A percentile compares a stretch with the other conserved stretches of the same genome.
Evolutionary conservation across 495 filamentous ascomycete genomes (phyloP).

Genomic region (Xylaria scruposa): DNA sequence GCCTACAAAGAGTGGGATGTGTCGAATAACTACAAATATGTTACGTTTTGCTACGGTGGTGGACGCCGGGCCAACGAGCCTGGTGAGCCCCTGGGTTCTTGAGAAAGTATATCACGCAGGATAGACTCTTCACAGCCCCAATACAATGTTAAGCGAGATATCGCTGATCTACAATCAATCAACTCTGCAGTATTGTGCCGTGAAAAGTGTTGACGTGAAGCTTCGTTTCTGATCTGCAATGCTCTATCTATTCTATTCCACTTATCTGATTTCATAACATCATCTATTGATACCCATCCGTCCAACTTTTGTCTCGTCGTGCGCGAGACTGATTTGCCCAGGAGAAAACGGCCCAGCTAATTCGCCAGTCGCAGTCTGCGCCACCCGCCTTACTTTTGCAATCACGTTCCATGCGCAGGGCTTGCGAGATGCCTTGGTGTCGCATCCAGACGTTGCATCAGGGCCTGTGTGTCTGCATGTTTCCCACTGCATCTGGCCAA

Average conservation of each 20-base stretch:
- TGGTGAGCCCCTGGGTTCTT: slow-evolving; percentile 31
- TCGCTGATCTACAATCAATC: slow-evolving; percentile 9
- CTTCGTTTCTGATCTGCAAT: neutral
- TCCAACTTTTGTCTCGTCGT: neutral
- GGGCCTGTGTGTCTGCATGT: slow-evolving; percentile 28
- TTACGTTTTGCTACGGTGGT: slow-evolving; percentile 28
- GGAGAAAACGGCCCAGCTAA: slow-evolving; percentile 26
- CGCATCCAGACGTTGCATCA: slow-evolving; percentile 18
- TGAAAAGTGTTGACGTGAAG: slow-evolving; percentile 14
- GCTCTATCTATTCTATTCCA: neutral
- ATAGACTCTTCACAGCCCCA: no score
- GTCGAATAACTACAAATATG: slow-evolving; percentile 14
- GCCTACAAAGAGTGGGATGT: slow-evolving; percentile 1
- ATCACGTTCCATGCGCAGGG: slow-evolving; percentile 16
- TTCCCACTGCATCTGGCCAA: slow-evolving; percentile 24
- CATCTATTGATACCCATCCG: neutral
- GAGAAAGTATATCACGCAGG: slow-evolving; percentile 23
- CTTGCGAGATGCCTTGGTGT: slow-evolving; percentile 20
- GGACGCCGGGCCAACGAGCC: slow-evolving; percentile 19
- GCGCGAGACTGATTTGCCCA: neutral
- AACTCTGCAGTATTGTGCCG: neutral
- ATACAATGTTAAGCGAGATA: no score
- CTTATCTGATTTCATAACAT: neutral
- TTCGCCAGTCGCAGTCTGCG: slow-evolving; percentile 36
- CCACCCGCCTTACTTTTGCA: slow-evolving; percentile 45